Percentiles rank a stretch among this genome's conserved stretches.
These are phyloP conservation scores for Nannizzia gypsea DNA, from an alignment of 2,329 filamentous ascomycete genomes.

Conservation along the genomic window DNA sequence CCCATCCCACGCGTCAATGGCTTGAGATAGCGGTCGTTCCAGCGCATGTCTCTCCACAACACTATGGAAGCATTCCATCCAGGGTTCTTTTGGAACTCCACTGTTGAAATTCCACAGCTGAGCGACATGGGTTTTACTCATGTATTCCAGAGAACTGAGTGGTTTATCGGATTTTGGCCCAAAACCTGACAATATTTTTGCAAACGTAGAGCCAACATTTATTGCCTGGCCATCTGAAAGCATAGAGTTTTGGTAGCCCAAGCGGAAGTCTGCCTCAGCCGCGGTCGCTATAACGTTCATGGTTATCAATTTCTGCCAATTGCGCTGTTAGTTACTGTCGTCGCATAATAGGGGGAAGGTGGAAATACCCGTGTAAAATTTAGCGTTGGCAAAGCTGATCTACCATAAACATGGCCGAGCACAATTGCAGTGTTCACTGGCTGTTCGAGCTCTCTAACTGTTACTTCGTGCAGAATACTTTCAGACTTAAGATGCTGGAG, in stretches of 20 bases:
- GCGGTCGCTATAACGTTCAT: not conserved
- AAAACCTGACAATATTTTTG: not conserved
- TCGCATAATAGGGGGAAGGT: not conserved
- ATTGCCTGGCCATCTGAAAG: not conserved
- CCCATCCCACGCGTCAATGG: slow-evolving; percentile 18
- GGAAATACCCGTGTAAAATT: not conserved
- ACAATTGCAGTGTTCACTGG: not conserved
- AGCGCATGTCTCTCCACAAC: slow-evolving; percentile 13
- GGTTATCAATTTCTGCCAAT: not conserved
- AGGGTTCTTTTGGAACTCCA: slow-evolving; percentile 1
- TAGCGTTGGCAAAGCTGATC: not conserved
- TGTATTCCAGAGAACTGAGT: slow-evolving; percentile 1
- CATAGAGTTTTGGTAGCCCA: slow-evolving; percentile 5
- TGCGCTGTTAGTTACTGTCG: not conserved
- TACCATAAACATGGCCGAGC: not conserved
- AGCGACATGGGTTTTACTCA: slow-evolving; percentile 7
- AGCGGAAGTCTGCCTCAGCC: not conserved
- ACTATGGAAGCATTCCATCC: slow-evolving; percentile 16
- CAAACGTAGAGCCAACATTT: not conserved
- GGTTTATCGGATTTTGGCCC: not conserved
- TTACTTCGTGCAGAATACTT: not conserved
- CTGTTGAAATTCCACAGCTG: slow-evolving; percentile 7
- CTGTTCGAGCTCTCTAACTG: not conserved
- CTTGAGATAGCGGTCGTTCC: slow-evolving; percentile 11
- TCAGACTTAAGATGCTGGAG: not conserved